Conservation (phyloP, 2,329 filamentous ascomycete genomes). For the Acrocalymma vagum region DNA sequence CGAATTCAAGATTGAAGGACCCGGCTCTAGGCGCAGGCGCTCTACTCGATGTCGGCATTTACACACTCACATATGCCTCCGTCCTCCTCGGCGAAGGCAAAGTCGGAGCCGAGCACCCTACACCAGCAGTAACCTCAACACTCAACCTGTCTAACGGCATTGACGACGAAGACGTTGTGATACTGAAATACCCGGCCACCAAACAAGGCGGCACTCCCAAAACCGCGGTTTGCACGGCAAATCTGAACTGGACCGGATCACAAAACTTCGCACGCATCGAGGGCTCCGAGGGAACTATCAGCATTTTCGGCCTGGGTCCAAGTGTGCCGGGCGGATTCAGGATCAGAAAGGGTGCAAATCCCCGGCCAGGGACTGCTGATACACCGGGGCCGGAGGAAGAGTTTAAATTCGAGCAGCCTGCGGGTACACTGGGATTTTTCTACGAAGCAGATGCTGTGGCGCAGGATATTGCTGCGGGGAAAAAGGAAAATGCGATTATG, state of each 20-base stretch:
- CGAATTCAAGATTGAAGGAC: slow-evolving; percentile 70
- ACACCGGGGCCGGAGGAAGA: slow-evolving; percentile 28
- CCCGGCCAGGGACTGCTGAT: too few species aligned
- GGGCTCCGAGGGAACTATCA: slow-evolving; percentile 45
- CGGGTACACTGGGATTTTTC: slow-evolving; percentile 85
- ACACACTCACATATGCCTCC: slow-evolving; percentile 86
- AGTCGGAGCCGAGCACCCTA: slow-evolving; percentile 48
- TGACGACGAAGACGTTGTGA: slow-evolving; percentile 11
- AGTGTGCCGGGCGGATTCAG: too few species aligned
- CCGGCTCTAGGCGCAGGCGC: slow-evolving; percentile 79
- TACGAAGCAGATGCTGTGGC: slow-evolving; percentile 81
- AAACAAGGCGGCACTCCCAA: slow-evolving; percentile 58
- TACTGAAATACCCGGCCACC: slow-evolving; percentile 12
- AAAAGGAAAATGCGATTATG: slow-evolving; percentile 69
- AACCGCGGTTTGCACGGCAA: slow-evolving; percentile 46
- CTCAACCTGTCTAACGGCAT: slow-evolving; percentile 11
- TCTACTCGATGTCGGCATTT: slow-evolving; percentile 82
- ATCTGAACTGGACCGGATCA: too few species aligned
- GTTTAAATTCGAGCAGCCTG: slow-evolving; percentile 55
- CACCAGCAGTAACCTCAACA: slow-evolving; percentile 3
- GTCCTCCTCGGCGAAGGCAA: slow-evolving; percentile 77
- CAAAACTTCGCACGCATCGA: slow-evolving; percentile 49
- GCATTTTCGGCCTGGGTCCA: slow-evolving; percentile 40
- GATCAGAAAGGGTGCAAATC: too few species aligned
- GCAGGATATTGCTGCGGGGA: slow-evolving; percentile 76